Conservation (phyloP, 2,329 filamentous ascomycete species). For the Chaetomium sp. region DNA sequence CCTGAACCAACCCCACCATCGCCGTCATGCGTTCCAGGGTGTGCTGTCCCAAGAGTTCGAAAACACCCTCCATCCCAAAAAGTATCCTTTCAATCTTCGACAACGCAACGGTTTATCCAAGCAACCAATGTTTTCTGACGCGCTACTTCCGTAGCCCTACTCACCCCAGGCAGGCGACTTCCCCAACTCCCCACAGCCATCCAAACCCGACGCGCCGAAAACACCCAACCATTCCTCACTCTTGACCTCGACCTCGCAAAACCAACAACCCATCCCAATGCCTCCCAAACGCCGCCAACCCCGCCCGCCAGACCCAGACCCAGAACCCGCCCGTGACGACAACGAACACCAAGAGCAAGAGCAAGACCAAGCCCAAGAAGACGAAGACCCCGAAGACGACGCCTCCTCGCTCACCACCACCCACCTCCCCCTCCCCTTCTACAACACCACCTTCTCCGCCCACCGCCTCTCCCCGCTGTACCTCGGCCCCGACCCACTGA, state of each 20-base stretch:
- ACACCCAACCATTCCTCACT: not conserved
- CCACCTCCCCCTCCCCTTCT: slow-evolving; percentile 45
- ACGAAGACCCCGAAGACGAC: slow-evolving; percentile 7
- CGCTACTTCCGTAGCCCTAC: not conserved
- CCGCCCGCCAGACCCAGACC: not conserved
- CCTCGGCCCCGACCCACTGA: slow-evolving; percentile 47
- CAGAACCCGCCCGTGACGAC: not conserved
- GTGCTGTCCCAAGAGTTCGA: not conserved
- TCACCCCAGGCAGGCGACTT: too few species aligned
- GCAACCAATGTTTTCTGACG: not conserved
- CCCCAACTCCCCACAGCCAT: not conserved
- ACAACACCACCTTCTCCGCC: slow-evolving; percentile 61
- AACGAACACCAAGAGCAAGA: too few species aligned
- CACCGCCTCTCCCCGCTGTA: slow-evolving; percentile 59
- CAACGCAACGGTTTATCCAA: not conserved
- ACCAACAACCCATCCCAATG: slow-evolving; percentile 10
- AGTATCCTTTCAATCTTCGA: not conserved
- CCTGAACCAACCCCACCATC: not conserved
- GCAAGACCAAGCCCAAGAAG: not conserved
- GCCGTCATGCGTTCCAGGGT: not conserved
- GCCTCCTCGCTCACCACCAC: not conserved
- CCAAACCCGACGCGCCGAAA: slow-evolving; percentile 1
- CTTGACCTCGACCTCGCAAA: not conserved
- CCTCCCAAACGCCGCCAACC: slow-evolving; percentile 18
- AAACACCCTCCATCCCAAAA: not conserved